A percentile compares a stretch with the other conserved stretches of the same genome.
Evolutionary conservation across 1,284 basidiomycete genomes (phyloP).

Genomic region (Sporisorium scitamineum): DNA sequence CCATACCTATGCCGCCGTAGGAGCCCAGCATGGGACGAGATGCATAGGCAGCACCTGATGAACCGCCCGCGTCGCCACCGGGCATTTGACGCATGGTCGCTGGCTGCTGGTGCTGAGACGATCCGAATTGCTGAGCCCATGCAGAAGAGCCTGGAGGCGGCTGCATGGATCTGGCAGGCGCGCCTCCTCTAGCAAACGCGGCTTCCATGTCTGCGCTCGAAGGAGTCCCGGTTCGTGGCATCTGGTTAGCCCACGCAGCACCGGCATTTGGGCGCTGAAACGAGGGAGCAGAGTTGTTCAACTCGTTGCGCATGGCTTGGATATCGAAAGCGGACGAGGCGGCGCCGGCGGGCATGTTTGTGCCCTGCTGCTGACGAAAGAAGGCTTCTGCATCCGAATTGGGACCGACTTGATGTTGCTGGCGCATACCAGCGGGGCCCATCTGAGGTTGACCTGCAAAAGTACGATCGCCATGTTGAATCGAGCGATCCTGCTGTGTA

Average conservation of each 20-base stretch:
- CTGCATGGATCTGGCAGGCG: conserved; percentile 26
- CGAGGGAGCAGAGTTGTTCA: conserved; percentile 29
- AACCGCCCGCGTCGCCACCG: conserved; percentile 18
- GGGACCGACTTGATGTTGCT: conserved; percentile 42
- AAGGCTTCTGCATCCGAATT: conserved; percentile 63
- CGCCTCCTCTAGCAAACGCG: conserved; percentile 42
- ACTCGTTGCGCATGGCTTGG: conserved; percentile 55
- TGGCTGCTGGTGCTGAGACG: conserved; percentile 23
- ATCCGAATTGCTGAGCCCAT: conserved; percentile 58
- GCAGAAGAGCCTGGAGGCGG: conserved; percentile 33
- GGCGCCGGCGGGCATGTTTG: conserved; percentile 25
- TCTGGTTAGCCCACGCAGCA: conserved; percentile 59
- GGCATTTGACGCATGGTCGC: conserved; percentile 20
- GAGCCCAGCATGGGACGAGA: conserved; percentile 52
- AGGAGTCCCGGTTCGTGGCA: conserved; percentile 43
- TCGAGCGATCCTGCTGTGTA: conserved; percentile 86
- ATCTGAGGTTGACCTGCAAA: conserved; percentile 41
- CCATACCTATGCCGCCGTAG: conserved; percentile 44
- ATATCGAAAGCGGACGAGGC: conserved; percentile 56
- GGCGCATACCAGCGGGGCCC: conserved; percentile 36
- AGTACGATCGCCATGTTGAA: conserved; percentile 73
- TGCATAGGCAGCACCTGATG: conserved; percentile 34
- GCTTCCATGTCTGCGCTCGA: conserved; percentile 53
- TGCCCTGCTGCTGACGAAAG: conserved; percentile 55
- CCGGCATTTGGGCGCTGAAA: conserved; percentile 35